Percentiles rank a stretch among this genome's conserved stretches.
phyloP scores from a whole-genome alignment of 2,329 filamentous ascomycete genomes.

The Exserohilum turcica region DNA sequence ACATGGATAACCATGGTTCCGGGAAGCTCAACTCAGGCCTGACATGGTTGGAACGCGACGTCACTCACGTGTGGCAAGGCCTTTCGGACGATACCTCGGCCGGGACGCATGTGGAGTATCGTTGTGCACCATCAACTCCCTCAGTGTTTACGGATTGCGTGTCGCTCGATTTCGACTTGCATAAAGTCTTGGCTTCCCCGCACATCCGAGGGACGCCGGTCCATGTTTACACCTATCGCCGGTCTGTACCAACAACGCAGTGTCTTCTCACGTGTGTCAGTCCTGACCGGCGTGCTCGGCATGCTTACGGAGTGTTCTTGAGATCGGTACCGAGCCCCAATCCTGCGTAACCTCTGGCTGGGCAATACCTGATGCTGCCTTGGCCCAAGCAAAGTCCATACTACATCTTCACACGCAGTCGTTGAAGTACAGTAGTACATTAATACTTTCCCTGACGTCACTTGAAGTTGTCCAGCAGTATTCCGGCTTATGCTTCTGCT shows the following conservation, averaged over 20 bases:
- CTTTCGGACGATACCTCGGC: not conserved
- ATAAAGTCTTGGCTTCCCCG: slow-evolving; percentile 12
- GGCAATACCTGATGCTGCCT: slow-evolving; percentile 23
- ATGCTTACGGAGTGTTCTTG: slow-evolving; percentile 1
- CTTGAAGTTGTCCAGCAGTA: not conserved
- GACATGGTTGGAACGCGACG: no score
- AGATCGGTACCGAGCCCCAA: slow-evolving; percentile 13
- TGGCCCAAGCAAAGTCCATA: slow-evolving; percentile 8
- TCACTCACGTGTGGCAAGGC: no score
- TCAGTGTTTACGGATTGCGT: not conserved
- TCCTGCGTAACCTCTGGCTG: slow-evolving; percentile 15
- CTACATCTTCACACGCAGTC: not conserved
- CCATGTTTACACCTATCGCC: slow-evolving; percentile 3
- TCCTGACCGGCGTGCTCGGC: slow-evolving; percentile 10
- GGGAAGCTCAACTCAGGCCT: no score
- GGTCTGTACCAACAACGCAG: not conserved
- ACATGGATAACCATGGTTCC: no score
- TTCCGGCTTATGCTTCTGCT: not conserved
- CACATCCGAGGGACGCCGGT: not conserved
- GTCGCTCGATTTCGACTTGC: not conserved
- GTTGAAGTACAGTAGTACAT: not conserved
- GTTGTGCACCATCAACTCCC: no score
- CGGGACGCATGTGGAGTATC: no score
- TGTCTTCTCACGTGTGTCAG: not conserved
- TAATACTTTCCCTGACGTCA: no score